Evolutionary conservation across 352 stramenopile species (phyloP), one percentile per base, ranked within the genome.

Genomic region (Pythium sukuiense): DNA sequence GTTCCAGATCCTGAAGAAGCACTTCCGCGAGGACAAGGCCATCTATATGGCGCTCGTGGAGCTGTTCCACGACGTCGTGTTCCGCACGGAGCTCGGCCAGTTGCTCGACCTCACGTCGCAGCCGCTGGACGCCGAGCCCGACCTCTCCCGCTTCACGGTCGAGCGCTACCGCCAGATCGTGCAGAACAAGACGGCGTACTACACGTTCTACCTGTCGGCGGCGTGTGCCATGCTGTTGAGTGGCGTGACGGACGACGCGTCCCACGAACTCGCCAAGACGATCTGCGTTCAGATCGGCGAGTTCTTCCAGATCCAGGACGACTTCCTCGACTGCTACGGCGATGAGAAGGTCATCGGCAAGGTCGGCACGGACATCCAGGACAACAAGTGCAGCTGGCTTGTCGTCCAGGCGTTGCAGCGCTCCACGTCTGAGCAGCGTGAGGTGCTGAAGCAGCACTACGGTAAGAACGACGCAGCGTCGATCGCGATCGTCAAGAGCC

Each of bases 231-330:
- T 99, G 92, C 72, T 88, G 46, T 71, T 92, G 55, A 83, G 76
- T 67, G 93, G 94, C 27, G 87, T 99, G 41, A 82, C 74, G 13
- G 81, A 97, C 48, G 72, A 89, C 8, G 59, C 73, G 20, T 90
- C 78, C 8, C 95, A 96, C 69, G 67, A 87, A 26, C 68, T 94
- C 27, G 95, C 96, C 9, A 89, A 97, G 65, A 80, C 94, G n/a
- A 98, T 99, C 69, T 98, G 93, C 65, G 81, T 98, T 61, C 86
- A 90, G 60, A 98, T 99, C 67, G 98, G 98, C 46, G 91, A 98
- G 75, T 99, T 99, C 74, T 99, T 99, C 75, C 98, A 99, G 83
- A 96, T 99, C 61, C 98, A 99, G 77, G 98, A 99, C 79, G 97
- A 99, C 80, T 99, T 96, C 71, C 79, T 99, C 6, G 98, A 99